Evolutionary conservation across 371 early-diverging fungal species (phyloP), one percentile per base, ranked within the genome.

Genomic region (Mucor velutinosus): DNA sequence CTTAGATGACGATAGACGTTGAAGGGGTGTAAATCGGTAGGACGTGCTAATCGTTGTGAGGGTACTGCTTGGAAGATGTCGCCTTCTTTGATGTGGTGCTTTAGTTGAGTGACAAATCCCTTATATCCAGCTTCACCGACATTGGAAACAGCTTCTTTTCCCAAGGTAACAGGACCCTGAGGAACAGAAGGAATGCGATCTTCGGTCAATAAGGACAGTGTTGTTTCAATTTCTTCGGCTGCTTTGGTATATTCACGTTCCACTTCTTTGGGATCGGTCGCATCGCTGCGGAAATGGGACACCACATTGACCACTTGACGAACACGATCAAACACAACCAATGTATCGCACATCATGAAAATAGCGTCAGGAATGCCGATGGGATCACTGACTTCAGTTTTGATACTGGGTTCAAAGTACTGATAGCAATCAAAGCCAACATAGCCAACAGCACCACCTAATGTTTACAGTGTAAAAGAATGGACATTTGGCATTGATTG

Each of bases 21-120:
- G 85, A 99, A 97, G 4, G 98, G 97, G 76, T 99, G 96, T 30
- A 99, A 80, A 4, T 88, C 75, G 1, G 98, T 96, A 5, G 89
- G 89, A 49, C 94, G 93, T 15, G 90, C 85, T 59, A 97, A 79
- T 33, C 98, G 86, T 78, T 97, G 98, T 0, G 95, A 93, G 0
- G 98, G 97, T 1, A 99, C 99, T 0, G 95, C 94, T 80, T 99
- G 99, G 80, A 97, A 95, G 59, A 99, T 95, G 72, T 99, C 97
- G 25, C 99, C 99, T 72, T 91, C 88, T 71, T 86, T 88, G 75
- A 99, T 97, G 79, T 97, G 94, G 60, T 91, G 82, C 83, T 97
- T 95, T 41, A 97, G 80, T n/a, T 77, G 83, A 11, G 81, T 80
- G 0, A 99, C 99, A 85, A 97, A 96, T 8, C 78, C 75, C 77